Evolutionary conservation across 306 rosid genomes (phyloP), one percentile per base, ranked within the genome.

Genomic region (Malus sieversii): DNA sequence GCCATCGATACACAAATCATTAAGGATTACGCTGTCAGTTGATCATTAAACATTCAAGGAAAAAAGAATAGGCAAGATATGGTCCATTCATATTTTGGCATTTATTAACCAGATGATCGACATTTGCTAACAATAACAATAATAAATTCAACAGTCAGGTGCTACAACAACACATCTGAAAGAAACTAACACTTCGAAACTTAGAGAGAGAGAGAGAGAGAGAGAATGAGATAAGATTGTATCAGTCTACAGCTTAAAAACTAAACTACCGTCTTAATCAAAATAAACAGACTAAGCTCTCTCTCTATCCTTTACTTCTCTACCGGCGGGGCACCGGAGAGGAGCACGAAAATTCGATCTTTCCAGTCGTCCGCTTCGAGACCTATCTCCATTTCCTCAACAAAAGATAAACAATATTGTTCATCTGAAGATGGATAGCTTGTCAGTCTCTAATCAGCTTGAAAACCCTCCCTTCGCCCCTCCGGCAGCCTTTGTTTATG

Each of bases 131-230:
- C 86, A 87, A 86, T 67, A 88, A 81, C 87, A 86, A 80, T 55
- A 77, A 87, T 85, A 88, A 89, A 88, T 89, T 87, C 91, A 79
- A 83, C 84, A 83, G 86, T 86, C 93, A 83, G 84, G 85, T 75
- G 90, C 86, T 82, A 86, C 84, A 74, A 86, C 84, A 74, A 82
- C 87, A 84, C 82, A 86, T 86, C 84, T 82, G 86, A 80, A 77
- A 76, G 66, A 38, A 75, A 74, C 78, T 76, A 79, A 80, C 78
- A 82, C 85, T 82, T 67, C 20, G 85, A 85, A 66, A 80, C 51
- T 76, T 64, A n/a, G 15, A 72, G 19, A 1, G n/a, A 32, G n/a
- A 84, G 70, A n/a, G 4, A 20, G 1, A 23, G 5, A 14, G 35
- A 27, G 66, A 29, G 38, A 62, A 25, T 29, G 33, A 29, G 66